Evolutionary conservation across 2,329 filamentous ascomycete genomes (phyloP).

Genomic region (Epichloe elymi): DNA sequence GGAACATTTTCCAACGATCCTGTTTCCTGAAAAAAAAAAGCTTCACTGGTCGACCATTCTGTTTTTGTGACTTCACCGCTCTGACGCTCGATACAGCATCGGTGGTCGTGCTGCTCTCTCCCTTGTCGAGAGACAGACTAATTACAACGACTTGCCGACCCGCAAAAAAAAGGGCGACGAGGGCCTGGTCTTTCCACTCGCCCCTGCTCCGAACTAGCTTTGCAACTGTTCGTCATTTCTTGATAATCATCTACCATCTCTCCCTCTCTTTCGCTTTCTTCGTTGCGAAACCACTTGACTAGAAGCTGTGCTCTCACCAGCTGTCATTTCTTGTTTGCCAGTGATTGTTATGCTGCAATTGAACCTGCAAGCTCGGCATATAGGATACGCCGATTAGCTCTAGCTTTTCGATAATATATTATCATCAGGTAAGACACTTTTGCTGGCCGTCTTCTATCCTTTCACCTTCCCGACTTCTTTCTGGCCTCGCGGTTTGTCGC

Average conservation of each 20-base stretch:
- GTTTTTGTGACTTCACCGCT: background rate
- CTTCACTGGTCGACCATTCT: background rate
- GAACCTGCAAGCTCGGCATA: background rate
- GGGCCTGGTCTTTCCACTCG: conserved; percentile 1
- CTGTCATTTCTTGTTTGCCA: background rate
- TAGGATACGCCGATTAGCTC: background rate
- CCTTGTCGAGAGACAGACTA: conserved; percentile 1
- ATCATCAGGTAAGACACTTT: conserved; percentile 2
- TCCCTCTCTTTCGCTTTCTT: background rate
- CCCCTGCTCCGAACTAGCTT: conserved; percentile 1
- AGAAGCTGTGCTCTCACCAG: conserved; percentile 1
- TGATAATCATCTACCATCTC: background rate
- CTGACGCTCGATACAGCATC: background rate
- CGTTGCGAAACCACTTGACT: background rate
- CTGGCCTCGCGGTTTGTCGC: background rate
- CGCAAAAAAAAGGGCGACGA: conserved; percentile 6
- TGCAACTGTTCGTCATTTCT: conserved; percentile 2
- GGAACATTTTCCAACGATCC: no score
- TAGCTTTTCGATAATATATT: background rate
- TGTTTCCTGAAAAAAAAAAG: background rate
- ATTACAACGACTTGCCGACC: conserved; percentile 1
- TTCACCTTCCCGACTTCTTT: background rate
- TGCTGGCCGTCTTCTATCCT: background rate
- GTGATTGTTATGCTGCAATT: background rate
- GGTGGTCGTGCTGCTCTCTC: background rate